Percentiles rank a stretch among this genome's conserved stretches.
These are phyloP conservation scores for Myriosclerotinia curreyana DNA, from an alignment of 2,329 filamentous ascomycete genomes.

Conservation along the genomic window DNA sequence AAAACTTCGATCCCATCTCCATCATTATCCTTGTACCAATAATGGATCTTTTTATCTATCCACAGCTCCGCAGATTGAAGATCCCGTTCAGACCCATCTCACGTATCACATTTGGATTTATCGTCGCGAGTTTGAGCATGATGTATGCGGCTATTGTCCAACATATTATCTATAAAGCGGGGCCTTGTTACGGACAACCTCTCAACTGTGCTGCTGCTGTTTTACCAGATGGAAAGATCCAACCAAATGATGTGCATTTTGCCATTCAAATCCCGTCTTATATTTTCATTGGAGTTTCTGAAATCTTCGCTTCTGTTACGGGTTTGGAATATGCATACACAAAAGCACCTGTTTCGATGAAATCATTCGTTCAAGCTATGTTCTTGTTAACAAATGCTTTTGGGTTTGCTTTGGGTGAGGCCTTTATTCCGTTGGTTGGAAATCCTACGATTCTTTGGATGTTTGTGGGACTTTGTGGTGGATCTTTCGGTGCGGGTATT, in stretches of 20 bases:
- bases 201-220: constrained; percentile 33
- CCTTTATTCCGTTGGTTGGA: constrained; percentile 44
- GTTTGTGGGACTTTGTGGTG: constrained; percentile 33
- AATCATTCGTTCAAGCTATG: constrained; percentile 66
- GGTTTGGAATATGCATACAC: constrained; percentile 74
- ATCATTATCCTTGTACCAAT: constrained; percentile 57
- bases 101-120: constrained; percentile 61
- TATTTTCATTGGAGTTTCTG: constrained; percentile 53
- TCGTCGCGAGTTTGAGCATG: constrained; percentile 15
- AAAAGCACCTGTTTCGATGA: constrained; percentile 77
- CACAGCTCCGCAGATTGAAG: constrained; percentile 49
- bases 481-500: constrained; percentile 23
- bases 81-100: constrained; percentile 58
- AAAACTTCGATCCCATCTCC: constrained; percentile 57
- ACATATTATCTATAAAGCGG: constrained; percentile 56
- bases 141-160: constrained; percentile 19
- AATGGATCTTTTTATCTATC: constrained; percentile 55
- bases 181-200: constrained; percentile 52
- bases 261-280: constrained; percentile 48
- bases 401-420: constrained; percentile 50
- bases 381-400: constrained; percentile 65
- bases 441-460: constrained; percentile 46
- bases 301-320: constrained; percentile 57
- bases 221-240: not conserved
- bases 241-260: constrained; percentile 32